Percentiles rank a stretch among this genome's conserved stretches.
Evolutionary conservation across 768 basidiomycete species (phyloP).

Genomic region (Leccinellum albellum): DNA sequence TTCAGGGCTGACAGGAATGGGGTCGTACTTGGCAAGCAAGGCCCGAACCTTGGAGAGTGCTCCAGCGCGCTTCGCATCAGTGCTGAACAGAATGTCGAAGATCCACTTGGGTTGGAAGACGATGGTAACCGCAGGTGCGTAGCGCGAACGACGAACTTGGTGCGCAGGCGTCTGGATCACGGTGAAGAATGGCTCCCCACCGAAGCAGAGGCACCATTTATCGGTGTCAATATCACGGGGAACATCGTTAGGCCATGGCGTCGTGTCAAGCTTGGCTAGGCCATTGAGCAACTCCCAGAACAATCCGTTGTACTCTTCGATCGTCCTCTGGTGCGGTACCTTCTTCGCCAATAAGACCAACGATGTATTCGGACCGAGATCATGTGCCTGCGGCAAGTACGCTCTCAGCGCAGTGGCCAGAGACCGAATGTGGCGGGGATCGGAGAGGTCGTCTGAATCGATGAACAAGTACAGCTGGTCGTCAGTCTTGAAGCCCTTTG

Average conservation of each 20-base stretch:
- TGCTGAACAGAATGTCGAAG: conserved; percentile 22
- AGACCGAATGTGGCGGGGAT: conserved; percentile 18
- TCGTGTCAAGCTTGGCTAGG: conserved; percentile 14
- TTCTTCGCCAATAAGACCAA: conserved; percentile 19
- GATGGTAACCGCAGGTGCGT: conserved; percentile 18
- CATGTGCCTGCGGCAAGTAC: conserved; percentile 15
- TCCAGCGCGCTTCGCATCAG: conserved; percentile 15
- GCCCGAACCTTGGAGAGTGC: conserved; percentile 17
- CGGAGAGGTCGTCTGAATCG: conserved; percentile 21
- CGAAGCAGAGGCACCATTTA: conserved; percentile 22
- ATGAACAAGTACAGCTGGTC: conserved; percentile 20
- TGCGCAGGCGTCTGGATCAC: conserved; percentile 21
- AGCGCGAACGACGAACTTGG: conserved; percentile 21
- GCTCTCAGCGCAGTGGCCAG: conserved; percentile 11
- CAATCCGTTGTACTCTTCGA: conserved; percentile 17
- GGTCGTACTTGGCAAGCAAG: conserved; percentile 17
- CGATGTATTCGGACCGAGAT: conserved; percentile 20
- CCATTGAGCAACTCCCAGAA: conserved; percentile 23
- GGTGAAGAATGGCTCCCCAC: conserved; percentile 19
- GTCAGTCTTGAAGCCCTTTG: conserved; percentile 23
- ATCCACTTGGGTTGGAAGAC: conserved; percentile 25
- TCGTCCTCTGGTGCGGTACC: conserved; percentile 1
- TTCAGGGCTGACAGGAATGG: conserved; percentile 20
- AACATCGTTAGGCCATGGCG: conserved; percentile 12
- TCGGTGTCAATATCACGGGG: conserved; percentile 22